phyloP scores from a whole-genome alignment of 495 filamentous ascomycete genomes.

The Ramalina peruviana region DNA sequence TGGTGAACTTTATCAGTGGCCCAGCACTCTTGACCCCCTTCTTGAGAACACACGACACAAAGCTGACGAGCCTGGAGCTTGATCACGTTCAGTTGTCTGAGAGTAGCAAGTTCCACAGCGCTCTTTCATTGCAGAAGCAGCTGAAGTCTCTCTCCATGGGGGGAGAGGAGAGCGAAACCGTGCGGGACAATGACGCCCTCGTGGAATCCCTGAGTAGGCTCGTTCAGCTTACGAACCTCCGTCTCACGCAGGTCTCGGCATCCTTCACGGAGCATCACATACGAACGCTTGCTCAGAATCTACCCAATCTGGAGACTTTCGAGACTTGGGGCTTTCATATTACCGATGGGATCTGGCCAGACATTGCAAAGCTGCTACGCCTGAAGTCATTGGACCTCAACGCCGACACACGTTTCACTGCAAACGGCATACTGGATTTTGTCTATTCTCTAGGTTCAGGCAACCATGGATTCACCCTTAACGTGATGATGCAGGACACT shows the following conservation, averaged over 20 bases:
- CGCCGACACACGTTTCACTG: constrained; percentile 33
- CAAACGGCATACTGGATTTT: constrained; percentile 31
- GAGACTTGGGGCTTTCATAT: constrained; percentile 40
- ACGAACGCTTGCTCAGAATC: constrained; percentile 30
- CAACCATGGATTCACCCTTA: constrained; percentile 24
- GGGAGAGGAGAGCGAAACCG: constrained; percentile 35
- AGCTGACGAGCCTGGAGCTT: constrained; percentile 33
- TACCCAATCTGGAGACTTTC: constrained; percentile 40
- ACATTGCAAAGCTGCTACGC: constrained; percentile 23
- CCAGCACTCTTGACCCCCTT: constrained; percentile 38
- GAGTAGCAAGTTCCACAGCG: constrained; percentile 36
- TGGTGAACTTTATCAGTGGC: constrained; percentile 37
- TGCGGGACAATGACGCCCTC: constrained; percentile 31
- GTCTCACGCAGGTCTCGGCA: constrained; percentile 39
- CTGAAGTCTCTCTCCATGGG: constrained; percentile 33
- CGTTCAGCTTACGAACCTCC: constrained; percentile 33
- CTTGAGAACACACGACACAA: constrained; percentile 35
- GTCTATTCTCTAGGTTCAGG: constrained; percentile 26
- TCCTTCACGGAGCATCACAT: constrained; percentile 39
- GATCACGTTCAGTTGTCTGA: constrained; percentile 31
- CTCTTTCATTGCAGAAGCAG: constrained; percentile 32
- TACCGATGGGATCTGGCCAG: constrained; percentile 35
- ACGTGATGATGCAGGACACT: constrained; percentile 24
- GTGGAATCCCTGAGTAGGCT: constrained; percentile 34
- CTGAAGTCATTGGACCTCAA: constrained; percentile 34